phyloP scores from a whole-genome alignment of 1,139 yeast species.

The Pichia kudriavzevii region DNA sequence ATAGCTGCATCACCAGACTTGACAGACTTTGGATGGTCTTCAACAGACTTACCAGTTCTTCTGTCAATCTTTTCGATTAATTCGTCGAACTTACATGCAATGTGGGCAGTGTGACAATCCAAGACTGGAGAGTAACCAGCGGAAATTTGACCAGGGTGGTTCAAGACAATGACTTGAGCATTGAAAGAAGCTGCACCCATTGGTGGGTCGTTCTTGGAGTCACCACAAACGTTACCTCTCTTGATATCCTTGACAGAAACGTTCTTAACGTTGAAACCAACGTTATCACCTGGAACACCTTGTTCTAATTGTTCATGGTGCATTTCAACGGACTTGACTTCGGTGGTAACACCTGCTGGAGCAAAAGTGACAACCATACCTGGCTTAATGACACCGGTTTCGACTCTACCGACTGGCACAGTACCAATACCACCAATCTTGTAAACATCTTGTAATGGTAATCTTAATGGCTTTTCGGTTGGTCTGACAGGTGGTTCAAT shows the following conservation, averaged over 20 bases:
- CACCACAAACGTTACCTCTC: constrained; percentile 95
- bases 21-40: constrained; percentile 78
- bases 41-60: constrained; percentile 85
- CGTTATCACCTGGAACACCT: constrained; percentile 93
- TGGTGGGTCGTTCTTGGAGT: constrained; percentile 93
- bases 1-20: constrained; percentile 93
- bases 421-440: constrained; percentile 92
- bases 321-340: constrained; percentile 91
- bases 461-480: constrained; percentile 85
- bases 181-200: constrained; percentile 74
- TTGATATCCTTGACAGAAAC: constrained; percentile 90
- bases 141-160: constrained; percentile 92
- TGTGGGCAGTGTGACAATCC: constrained; percentile 94
- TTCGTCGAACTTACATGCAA: constrained; percentile 85
- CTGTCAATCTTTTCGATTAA: constrained; percentile 86
- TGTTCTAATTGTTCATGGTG: constrained; percentile 82
- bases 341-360: constrained; percentile 90
- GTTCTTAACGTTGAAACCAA: constrained; percentile 92
- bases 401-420: constrained; percentile 93
- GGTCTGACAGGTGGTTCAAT: constrained; percentile 83
- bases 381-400: constrained; percentile 86
- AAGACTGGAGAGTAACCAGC: constrained; percentile 91
- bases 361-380: constrained; percentile 89
- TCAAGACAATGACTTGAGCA: constrained; percentile 84
- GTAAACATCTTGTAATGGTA: constrained; percentile 88